A percentile compares a stretch with the other conserved stretches of the same genome.
Conservation (phyloP, 805 yeast species). For the Saturnispora zaruensis region DNA sequence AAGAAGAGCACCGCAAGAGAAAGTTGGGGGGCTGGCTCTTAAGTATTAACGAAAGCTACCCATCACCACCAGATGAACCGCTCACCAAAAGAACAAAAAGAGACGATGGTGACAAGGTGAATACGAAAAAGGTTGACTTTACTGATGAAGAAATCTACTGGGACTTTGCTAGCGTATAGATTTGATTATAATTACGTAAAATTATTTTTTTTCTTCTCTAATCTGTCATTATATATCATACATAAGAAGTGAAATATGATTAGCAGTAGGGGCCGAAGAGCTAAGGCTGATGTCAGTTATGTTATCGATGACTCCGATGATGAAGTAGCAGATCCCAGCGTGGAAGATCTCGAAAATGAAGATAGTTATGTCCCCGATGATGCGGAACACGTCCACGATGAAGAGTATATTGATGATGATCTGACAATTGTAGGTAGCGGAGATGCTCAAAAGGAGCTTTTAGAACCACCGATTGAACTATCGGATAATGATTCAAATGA, state of each 20-base stretch:
- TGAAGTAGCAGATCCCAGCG: not conserved
- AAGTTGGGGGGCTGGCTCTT: slow-evolving; percentile 9
- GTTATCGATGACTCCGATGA: slow-evolving; percentile 1
- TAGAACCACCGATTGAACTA: slow-evolving; percentile 32
- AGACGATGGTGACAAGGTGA: slow-evolving; percentile 7
- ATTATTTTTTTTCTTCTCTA: slow-evolving; percentile 6
- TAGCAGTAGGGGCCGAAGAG: not conserved
- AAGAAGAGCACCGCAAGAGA: slow-evolving; percentile 10
- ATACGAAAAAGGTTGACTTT: slow-evolving; percentile 8
- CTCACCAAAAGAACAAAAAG: slow-evolving; percentile 9
- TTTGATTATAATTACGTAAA: slow-evolving; percentile 4
- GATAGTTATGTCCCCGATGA: slow-evolving; percentile 33
- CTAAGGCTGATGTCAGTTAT: not conserved
- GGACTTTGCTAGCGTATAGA: slow-evolving; percentile 30
- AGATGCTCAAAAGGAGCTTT: slow-evolving; percentile 28
- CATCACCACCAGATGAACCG: slow-evolving; percentile 32
- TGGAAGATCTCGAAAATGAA: slow-evolving; percentile 5
- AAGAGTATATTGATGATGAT: slow-evolving; percentile 33
- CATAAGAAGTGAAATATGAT: not conserved
- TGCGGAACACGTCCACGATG: slow-evolving; percentile 12
- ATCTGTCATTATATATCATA: not conserved
- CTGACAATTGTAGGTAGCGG: slow-evolving; percentile 23
- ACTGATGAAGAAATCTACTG: slow-evolving; percentile 15
- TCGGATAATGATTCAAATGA: slow-evolving; percentile 10
- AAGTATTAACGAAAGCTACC: slow-evolving; percentile 20